phyloP scores from a whole-genome alignment of 345 rosid genomes.

The Angophora floribunda region DNA sequence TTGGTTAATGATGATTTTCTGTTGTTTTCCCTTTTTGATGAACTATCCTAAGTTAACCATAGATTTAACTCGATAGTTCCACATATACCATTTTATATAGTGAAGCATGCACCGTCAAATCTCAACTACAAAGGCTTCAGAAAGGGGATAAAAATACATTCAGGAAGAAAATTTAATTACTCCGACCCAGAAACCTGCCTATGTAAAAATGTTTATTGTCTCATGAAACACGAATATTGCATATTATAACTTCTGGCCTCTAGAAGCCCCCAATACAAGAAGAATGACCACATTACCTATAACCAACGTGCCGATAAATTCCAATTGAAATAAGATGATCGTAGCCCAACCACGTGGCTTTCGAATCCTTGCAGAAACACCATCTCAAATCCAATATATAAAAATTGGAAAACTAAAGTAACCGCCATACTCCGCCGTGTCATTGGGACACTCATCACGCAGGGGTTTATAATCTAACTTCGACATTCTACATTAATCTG shows the following conservation, averaged over 20 bases:
- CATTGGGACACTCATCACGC: accelerated
- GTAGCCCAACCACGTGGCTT: background rate
- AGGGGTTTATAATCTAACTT: background rate
- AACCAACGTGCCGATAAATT: background rate
- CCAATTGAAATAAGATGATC: background rate
- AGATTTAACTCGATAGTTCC: background rate
- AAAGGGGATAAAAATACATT: background rate
- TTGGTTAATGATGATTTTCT: background rate
- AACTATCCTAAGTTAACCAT: background rate
- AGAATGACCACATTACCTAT: background rate
- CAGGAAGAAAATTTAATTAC: background rate
- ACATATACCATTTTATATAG: background rate
- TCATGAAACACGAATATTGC: background rate
- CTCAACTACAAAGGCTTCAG: background rate
- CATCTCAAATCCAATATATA: background rate
- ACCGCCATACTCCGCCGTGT: background rate
- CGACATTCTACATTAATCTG: background rate
- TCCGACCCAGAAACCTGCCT: background rate
- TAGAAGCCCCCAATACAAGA: background rate
- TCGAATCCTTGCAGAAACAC: background rate
- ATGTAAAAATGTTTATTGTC: background rate
- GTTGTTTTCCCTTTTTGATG: background rate
- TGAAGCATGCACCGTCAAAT: background rate
- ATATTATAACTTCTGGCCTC: background rate
- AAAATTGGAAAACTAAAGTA: background rate